These are phyloP conservation scores for Diutina mesorugosa DNA, from an alignment of 1,139 yeast genomes.

Conservation along the genomic window DNA sequence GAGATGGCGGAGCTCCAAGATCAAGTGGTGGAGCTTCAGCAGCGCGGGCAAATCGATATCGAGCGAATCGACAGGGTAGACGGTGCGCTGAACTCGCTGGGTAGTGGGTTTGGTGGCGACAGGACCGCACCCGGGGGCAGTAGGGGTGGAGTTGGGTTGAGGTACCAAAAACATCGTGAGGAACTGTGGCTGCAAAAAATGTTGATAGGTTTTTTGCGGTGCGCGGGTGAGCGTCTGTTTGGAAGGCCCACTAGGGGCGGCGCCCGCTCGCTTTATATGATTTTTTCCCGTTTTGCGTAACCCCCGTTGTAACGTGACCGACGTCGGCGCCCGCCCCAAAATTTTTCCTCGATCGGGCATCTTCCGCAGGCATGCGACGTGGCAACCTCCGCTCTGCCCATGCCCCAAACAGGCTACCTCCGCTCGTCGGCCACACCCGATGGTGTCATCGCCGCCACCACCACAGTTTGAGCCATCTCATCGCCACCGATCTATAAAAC, in stretches of 20 bases:
- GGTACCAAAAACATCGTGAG: neutral
- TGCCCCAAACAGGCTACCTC: neutral
- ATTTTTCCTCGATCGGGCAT: neutral
- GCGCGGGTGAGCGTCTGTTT: neutral
- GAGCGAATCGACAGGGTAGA: neutral
- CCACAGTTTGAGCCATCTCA: neutral
- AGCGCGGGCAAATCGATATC: neutral
- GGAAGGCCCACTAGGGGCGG: neutral
- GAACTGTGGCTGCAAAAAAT: conserved; percentile 1
- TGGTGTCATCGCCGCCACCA: neutral
- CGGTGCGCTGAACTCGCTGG: neutral
- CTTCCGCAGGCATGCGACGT: neutral
- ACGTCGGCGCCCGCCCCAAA: neutral
- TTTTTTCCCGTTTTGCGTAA: conserved; percentile 1
- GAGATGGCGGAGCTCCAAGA: neutral
- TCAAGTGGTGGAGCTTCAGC: neutral
- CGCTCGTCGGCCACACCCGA: neutral
- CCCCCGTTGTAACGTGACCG: neutral
- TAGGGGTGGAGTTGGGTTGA: neutral
- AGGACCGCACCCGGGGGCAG: neutral
- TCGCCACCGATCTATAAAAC: neutral
- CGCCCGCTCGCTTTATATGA: neutral
- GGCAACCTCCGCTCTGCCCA: neutral
- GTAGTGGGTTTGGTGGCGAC: neutral
- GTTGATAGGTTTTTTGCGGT: neutral